Evolutionary conservation across 208 protist genomes (phyloP).

Genomic region (Wallacemonas sp.): DNA sequence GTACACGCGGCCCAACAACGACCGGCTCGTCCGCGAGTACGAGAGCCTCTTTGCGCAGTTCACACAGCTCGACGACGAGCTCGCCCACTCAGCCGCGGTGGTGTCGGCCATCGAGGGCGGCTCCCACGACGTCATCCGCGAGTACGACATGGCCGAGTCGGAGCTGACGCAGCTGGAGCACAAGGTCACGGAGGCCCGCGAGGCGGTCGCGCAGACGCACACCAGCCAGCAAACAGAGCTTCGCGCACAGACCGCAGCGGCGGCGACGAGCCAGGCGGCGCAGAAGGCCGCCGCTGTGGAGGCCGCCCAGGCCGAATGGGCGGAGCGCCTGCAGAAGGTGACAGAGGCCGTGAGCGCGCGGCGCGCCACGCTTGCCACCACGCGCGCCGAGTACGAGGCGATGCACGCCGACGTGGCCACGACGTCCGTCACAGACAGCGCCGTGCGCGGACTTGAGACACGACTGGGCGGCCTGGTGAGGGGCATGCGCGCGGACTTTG

Average conservation of each 20-base stretch:
- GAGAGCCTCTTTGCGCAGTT: constrained; percentile 11
- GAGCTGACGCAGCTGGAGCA: constrained; percentile 24
- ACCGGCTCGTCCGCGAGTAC: constrained; percentile 3
- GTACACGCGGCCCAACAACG: constrained; percentile 8
- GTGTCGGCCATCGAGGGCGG: constrained; percentile 30
- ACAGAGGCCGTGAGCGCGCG: background rate
- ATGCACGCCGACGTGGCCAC: constrained; percentile 26
- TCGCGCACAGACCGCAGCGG: background rate
- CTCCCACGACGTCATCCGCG: constrained; percentile 34
- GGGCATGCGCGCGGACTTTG: constrained; percentile 33
- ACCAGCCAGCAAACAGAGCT: background rate
- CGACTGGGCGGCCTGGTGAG: constrained; percentile 30
- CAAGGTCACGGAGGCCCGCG: constrained; percentile 11
- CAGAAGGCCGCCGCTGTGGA: background rate
- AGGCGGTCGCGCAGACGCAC: background rate
- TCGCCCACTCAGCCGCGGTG: background rate
- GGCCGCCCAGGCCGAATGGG: background rate
- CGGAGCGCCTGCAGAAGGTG: background rate
- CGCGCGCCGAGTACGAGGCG: constrained; percentile 21
- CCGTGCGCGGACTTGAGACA: constrained; percentile 27
- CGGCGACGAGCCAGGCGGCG: background rate
- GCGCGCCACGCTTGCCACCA: constrained; percentile 9
- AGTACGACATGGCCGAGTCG: constrained; percentile 27
- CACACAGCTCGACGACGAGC: constrained; percentile 4
- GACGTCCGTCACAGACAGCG: constrained; percentile 18